Percentiles rank a stretch among this genome's conserved stretches.
These are phyloP conservation scores for Candida methanosorbosa DNA, from an alignment of 805 yeast genomes.

Conservation along the genomic window DNA sequence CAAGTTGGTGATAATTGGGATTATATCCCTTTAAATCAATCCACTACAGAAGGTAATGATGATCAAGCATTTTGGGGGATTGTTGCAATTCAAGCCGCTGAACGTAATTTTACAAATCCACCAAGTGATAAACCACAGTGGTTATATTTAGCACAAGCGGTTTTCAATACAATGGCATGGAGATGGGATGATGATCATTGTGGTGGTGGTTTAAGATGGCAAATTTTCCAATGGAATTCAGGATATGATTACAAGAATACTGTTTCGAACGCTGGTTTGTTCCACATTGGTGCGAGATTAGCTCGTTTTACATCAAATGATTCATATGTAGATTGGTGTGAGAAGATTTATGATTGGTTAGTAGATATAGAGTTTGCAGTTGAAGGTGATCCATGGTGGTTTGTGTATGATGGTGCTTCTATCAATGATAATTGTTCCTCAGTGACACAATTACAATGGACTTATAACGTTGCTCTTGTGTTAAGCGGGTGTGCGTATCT, in stretches of 20 bases:
- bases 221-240: conserved; percentile 86
- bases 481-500: conserved; percentile 75
- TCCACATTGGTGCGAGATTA: conserved; percentile 79
- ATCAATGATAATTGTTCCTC: conserved; percentile 52
- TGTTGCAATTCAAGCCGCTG: conserved; percentile 88
- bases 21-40: conserved; percentile 81
- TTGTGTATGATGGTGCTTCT: conserved; percentile 61
- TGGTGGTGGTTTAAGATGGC: conserved; percentile 94
- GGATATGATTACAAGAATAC: conserved; percentile 93
- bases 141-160: conserved; percentile 81
- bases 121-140: conserved; percentile 56
- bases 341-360: conserved; percentile 77
- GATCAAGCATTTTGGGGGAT: conserved; percentile 98
- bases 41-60: conserved; percentile 93
- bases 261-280: conserved; percentile 83
- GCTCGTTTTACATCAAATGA: conserved; percentile 75
- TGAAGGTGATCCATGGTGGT: conserved; percentile 29
- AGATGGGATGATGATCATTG: conserved; percentile 79
- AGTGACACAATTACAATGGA: conserved; percentile 62
- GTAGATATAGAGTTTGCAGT: conserved; percentile 38
- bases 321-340: conserved; percentile 69
- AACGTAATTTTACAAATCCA: conserved; percentile 74
- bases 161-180: conserved; percentile 80
- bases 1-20: conserved; percentile 71
- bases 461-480: conserved; percentile 78